These are phyloP conservation scores for Mrakia hoshinonis DNA, from an alignment of 768 basidiomycete species.

Conservation along the genomic window DNA sequence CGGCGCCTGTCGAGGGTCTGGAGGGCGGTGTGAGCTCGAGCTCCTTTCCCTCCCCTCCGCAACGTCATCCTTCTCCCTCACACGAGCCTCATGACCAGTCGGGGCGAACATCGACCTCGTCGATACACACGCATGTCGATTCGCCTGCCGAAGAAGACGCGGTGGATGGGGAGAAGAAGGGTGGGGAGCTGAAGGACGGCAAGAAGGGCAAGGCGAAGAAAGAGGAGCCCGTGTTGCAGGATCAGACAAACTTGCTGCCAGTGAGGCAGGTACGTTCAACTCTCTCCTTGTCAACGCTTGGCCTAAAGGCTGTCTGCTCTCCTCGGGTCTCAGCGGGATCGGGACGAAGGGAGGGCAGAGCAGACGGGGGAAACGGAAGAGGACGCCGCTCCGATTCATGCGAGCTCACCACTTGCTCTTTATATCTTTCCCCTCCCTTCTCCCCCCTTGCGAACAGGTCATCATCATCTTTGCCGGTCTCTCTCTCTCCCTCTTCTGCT, in stretches of 20 bases:
- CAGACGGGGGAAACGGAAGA: neutral
- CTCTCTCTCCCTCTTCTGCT: neutral
- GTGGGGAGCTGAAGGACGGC: neutral
- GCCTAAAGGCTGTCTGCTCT: too few relatives aligned
- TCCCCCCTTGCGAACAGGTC: neutral
- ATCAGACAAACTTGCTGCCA: conserved; percentile 69
- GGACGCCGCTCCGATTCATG: neutral
- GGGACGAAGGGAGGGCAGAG: too few relatives aligned
- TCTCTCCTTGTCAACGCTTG: neutral
- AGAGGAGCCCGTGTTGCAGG: conserved; percentile 46
- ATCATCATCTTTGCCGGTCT: conserved; percentile 8
- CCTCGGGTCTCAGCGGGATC: too few relatives aligned
- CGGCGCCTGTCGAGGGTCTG: too few relatives aligned
- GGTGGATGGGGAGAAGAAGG: neutral
- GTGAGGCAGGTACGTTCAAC: conserved; percentile 58
- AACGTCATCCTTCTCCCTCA: too few relatives aligned
- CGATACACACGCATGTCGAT: neutral
- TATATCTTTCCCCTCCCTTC: neutral
- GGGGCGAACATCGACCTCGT: too few relatives aligned
- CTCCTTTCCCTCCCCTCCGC: too few relatives aligned
- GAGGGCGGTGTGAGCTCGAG: too few relatives aligned
- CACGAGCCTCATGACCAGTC: too few relatives aligned
- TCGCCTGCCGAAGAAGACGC: neutral
- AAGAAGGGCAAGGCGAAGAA: conserved; percentile 18
- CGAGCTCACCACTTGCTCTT: too few relatives aligned